Conservation (phyloP, 1,284 basidiomycete species). For the Cutaneotrichosporon sp. region DNA sequence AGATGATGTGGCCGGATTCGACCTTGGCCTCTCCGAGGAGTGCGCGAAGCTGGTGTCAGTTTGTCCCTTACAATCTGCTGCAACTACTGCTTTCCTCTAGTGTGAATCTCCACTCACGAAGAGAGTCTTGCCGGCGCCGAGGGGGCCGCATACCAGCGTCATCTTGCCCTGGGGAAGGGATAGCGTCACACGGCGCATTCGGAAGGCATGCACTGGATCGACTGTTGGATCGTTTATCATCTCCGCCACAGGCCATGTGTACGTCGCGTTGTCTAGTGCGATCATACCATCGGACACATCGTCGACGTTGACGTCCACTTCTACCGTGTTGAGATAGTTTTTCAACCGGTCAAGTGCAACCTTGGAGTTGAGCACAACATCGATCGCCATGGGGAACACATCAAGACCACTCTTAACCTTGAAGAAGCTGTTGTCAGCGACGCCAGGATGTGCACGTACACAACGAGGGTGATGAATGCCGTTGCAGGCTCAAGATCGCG, state of each 20-base stretch:
- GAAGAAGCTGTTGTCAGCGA: conserved; percentile 18
- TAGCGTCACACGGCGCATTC: conserved; percentile 29
- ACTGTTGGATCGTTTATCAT: background rate
- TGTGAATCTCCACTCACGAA: conserved; percentile 31
- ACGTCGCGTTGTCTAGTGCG: conserved; percentile 27
- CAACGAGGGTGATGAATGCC: conserved; percentile 42
- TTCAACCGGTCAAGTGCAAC: conserved; percentile 40
- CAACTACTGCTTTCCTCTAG: background rate
- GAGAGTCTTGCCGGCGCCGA: conserved; percentile 47
- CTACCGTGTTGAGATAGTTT: conserved; percentile 35
- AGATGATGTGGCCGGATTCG: conserved; percentile 21
- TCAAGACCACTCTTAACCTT: conserved; percentile 24
- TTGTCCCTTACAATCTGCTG: too few relatives aligned
- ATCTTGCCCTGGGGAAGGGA: conserved; percentile 31
- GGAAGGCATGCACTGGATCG: conserved; percentile 17
- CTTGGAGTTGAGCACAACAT: conserved; percentile 30
- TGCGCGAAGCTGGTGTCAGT: conserved; percentile 30
- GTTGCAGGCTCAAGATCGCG: conserved; percentile 35
- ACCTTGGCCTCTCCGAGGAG: conserved; percentile 41
- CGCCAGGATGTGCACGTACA: conserved; percentile 23
- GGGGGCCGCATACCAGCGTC: conserved; percentile 44
- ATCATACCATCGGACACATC: conserved; percentile 22
- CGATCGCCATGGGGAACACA: conserved; percentile 30
- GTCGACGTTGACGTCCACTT: conserved; percentile 26
- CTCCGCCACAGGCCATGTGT: conserved; percentile 35